Percentiles rank a stretch among this genome's conserved stretches.
These are phyloP conservation scores for Lindgomyces ingoldianus DNA, from an alignment of 495 filamentous ascomycete species.

Conservation along the genomic window DNA sequence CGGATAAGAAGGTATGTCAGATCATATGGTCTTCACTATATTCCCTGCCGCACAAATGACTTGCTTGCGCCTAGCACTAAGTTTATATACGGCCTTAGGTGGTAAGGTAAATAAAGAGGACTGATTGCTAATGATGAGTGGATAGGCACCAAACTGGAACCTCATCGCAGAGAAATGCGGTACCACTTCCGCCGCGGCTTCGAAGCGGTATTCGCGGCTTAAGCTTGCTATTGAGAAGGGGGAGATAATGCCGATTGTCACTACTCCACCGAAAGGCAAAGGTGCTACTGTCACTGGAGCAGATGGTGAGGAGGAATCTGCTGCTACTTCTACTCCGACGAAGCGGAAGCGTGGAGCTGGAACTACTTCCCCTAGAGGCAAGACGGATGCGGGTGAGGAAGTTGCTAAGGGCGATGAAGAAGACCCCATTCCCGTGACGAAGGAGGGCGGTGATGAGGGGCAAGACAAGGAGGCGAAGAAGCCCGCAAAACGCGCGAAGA, in stretches of 20 bases:
- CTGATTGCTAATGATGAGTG: too few species aligned
- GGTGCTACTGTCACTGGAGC: neutral
- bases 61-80: too few species aligned
- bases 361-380: too few species aligned
- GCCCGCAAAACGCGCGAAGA: slow-evolving; percentile 1
- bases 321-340: neutral
- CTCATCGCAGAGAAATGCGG: slow-evolving; percentile 24
- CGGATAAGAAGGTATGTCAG: slow-evolving; percentile 23
- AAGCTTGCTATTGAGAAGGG: slow-evolving; percentile 30
- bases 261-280: neutral
- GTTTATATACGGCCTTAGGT: too few species aligned
- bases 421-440: too few species aligned
- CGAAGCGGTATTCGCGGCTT: slow-evolving; percentile 31
- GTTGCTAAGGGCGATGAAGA: too few species aligned
- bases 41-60: too few species aligned
- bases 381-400: too few species aligned
- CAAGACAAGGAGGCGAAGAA: slow-evolving; percentile 3
- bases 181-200: slow-evolving; percentile 29
- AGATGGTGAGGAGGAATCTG: neutral
- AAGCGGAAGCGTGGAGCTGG: too few species aligned
- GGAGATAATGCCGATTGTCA: neutral
- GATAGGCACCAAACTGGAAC: slow-evolving; percentile 33
- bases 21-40: too few species aligned
- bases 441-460: neutral
- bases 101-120: too few species aligned